Evolutionary conservation across 495 filamentous ascomycete species (phyloP), one percentile per base, ranked within the genome.

Genomic region (Xylaria acuta): DNA sequence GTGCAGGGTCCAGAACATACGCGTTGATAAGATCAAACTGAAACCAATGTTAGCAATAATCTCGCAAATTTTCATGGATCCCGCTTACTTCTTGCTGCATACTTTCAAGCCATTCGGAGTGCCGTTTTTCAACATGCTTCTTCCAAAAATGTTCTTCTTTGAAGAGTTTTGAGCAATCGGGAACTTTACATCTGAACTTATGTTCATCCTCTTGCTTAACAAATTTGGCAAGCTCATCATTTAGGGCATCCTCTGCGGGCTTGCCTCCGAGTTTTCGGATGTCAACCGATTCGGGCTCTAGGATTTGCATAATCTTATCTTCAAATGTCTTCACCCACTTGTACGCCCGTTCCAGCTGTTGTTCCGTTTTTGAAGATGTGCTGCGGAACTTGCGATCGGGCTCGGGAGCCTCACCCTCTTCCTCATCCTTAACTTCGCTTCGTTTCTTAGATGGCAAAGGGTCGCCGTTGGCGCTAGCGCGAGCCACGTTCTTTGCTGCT

Each of bases 241-340:
- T 89, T 20, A 98, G 71, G 3, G 92, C 94, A 75, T 97, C 94
- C 6, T 97, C 93, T 5, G 93, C 83, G 4, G 93, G 89, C 81
- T 92, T 95, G 9, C 96, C 96, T 54, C 97, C 96, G 32, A 99
- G 88, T 81, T 97, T 98, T 59, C 84, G 83, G 63, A 98, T 83
- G 76, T 97, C 94, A 47, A 92, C 93, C 68, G 89, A 89, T 36
- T 97, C 92, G 7, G 95, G 95, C 77, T 98, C 94, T 25, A 99
- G 85, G 51, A 97, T 92, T 79, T 96, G 94, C 78, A 93, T 84
- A 66, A 98, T 86, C 84, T 98, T 99, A 74, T 99, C 96, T 78
- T 99, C 96, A 76, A 97, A 99, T 0, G 95, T 97, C 82, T 91
- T 95, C n/a, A 98, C 97, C 97, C 97, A 98, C 75, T 99, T 99